These are phyloP conservation scores for Thielaviopsis euricoi DNA, from an alignment of 2,329 filamentous ascomycete species.

Conservation along the genomic window DNA sequence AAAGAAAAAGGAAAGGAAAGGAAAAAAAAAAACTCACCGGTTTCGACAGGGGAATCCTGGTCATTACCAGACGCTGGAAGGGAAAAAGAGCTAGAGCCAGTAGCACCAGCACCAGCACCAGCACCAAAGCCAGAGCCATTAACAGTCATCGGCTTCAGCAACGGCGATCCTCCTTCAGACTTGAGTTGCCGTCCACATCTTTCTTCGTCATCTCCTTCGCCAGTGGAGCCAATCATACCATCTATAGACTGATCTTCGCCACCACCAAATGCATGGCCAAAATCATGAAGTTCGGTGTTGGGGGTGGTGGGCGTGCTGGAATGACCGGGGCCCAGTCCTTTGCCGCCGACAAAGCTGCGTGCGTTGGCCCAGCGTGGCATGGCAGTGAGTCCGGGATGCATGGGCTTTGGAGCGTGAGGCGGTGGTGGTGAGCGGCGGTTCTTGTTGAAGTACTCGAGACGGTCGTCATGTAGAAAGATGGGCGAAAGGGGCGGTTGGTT, in stretches of 20 bases:
- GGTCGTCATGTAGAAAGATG: slow-evolving; percentile 7
- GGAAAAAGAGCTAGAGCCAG: not conserved
- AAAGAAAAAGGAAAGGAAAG: not conserved
- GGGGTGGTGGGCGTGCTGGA: not conserved
- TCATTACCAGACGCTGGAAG: not conserved
- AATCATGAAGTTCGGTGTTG: not conserved
- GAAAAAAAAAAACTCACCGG: not conserved
- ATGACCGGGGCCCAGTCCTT: not conserved
- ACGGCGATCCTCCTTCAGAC: not conserved
- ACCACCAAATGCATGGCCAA: not conserved
- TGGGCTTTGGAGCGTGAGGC: slow-evolving; percentile 8
- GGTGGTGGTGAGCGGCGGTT: slow-evolving; percentile 7
- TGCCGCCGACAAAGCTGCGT: slow-evolving; percentile 4
- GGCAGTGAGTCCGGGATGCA: slow-evolving; percentile 3
- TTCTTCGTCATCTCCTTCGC: not conserved
- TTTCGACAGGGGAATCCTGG: not conserved
- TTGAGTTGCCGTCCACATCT: not conserved
- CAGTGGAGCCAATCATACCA: not conserved
- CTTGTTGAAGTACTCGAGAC: slow-evolving; percentile 4
- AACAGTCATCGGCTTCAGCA: not conserved
- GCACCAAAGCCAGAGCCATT: too few species aligned
- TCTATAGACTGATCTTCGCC: not conserved
- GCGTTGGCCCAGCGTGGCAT: slow-evolving; percentile 11
- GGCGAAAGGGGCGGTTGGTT: not conserved
- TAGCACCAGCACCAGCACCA: not conserved